Evolutionary conservation across 805 yeast genomes (phyloP).

Genomic region (Wickerhamomyces strasburgensis): DNA sequence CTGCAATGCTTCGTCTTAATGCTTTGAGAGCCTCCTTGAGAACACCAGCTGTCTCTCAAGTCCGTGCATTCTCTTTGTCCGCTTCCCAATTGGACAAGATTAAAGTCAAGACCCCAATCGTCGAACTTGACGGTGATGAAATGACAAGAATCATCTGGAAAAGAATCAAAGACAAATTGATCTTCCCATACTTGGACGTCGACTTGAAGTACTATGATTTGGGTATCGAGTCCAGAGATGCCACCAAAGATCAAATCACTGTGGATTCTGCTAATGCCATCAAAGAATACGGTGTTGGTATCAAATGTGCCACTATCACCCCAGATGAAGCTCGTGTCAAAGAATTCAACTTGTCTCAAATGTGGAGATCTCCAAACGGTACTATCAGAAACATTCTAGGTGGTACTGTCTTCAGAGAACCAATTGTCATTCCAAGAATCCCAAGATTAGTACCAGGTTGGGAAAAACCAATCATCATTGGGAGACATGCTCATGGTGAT

Average conservation of each 20-base stretch:
- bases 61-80: constrained; percentile 19
- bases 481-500: constrained; percentile 84
- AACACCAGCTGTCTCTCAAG: constrained; percentile 9
- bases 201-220: constrained; percentile 75
- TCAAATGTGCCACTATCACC: constrained; percentile 82
- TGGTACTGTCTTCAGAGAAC: constrained; percentile 83
- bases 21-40: constrained; percentile 15
- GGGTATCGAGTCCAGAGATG: constrained; percentile 62
- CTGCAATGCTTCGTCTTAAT: constrained; percentile 18
- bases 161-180: constrained; percentile 61
- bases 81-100: constrained; percentile 41
- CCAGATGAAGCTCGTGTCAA: constrained; percentile 78
- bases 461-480: constrained; percentile 79
- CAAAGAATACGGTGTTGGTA: constrained; percentile 69
- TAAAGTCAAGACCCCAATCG: constrained; percentile 67
- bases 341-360: constrained; percentile 67
- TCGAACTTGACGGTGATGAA: constrained; percentile 81
- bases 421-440: constrained; percentile 71
- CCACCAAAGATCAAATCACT: constrained; percentile 70
- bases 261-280: constrained; percentile 74
- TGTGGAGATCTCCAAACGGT: constrained; percentile 87
- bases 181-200: constrained; percentile 64
- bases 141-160: constrained; percentile 86
- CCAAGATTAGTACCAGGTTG: constrained; percentile 76
- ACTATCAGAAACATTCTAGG: constrained; percentile 76